Percentiles rank a stretch among this genome's conserved stretches.
phyloP scores from a whole-genome alignment of 2,329 filamentous ascomycete genomes.

The Ophiostoma novo-ulmi region DNA sequence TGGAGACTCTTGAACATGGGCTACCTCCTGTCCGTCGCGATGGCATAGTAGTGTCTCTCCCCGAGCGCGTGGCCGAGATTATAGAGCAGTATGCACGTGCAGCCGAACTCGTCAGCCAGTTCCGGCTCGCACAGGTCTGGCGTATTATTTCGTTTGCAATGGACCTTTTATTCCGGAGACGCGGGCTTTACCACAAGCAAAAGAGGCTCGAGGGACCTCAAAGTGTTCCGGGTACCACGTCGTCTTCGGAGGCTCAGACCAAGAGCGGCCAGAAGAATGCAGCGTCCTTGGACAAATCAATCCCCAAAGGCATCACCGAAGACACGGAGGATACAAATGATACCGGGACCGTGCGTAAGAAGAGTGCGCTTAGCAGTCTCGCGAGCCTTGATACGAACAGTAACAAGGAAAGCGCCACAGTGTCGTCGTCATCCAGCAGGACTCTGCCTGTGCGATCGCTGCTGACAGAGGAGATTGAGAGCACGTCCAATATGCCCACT shows the following conservation, averaged over 20 bases:
- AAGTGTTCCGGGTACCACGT: not conserved
- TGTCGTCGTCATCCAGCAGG: not conserved
- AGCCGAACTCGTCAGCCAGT: constrained; percentile 53
- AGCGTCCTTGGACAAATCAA: not conserved
- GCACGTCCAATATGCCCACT: constrained; percentile 58
- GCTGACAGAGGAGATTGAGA: constrained; percentile 54
- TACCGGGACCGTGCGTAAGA: not conserved
- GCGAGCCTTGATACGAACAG: not conserved
- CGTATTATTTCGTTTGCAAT: constrained; percentile 55
- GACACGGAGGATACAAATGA: not conserved
- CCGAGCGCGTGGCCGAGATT: constrained; percentile 46
- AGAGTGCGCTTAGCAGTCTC: not conserved
- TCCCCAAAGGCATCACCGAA: not conserved
- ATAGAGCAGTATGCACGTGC: constrained; percentile 53
- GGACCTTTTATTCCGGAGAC: constrained; percentile 47
- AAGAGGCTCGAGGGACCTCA: constrained; percentile 35
- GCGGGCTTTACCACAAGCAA: constrained; percentile 55
- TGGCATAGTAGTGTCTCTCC: constrained; percentile 33
- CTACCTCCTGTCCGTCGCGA: constrained; percentile 41
- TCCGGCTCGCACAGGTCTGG: constrained; percentile 61
- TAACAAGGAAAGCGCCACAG: not conserved
- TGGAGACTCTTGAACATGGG: constrained; percentile 48
- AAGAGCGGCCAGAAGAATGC: not conserved
- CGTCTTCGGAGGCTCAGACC: not conserved
- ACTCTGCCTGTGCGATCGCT: constrained; percentile 40